Evolutionary conservation across 768 basidiomycete genomes (phyloP), one percentile per base, ranked within the genome.

Genomic region (Lactarius quietus): DNA sequence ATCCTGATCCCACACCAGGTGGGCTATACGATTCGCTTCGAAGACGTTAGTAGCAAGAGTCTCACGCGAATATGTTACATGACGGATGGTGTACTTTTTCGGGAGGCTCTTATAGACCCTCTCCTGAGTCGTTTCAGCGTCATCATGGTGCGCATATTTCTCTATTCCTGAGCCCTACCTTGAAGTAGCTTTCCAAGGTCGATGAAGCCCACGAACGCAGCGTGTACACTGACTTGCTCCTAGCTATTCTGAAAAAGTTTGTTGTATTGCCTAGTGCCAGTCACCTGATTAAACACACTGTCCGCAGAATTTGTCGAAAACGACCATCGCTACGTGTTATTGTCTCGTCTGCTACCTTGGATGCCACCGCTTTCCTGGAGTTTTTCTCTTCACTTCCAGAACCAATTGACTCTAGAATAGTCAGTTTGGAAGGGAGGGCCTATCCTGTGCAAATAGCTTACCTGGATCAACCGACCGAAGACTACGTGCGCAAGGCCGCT

Each of bases 71-170:
- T 99, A 74, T 83, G 94, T 48, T 99, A 98, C 75, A 84, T 98
- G 85, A 99, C 97, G 36, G 97, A 99, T 74, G 97, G 97, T 53
- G 95, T 98, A 88, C 86, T 99, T 41, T 98, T 98, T 74, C 86
- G 95, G 65, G 95, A 98, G 77, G 89, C 89, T 28, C 83, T 98
- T 71, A 80, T 95, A 41, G 96, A 99, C 73, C 97, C 97, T 20
- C 76, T 98, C 33, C 81, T 99, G 59, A 93, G 89, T 73, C 87
- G 89, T 29, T 98, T 95, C 72, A 96, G 93, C 72, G 93, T 95
- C 12, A 90, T 98, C 66, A 98, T 99, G 95, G 94, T 90, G 69
- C 56, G 81, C 74, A 64, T 20, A 29, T 63, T 38, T n/a, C 35
- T 17, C 20, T 15, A 1, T 14, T 26, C 63, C 20, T 43, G 63